Percentiles rank a stretch among this genome's conserved stretches.
Evolutionary conservation across 495 filamentous ascomycete genomes (phyloP).

Genomic region (Xylaria bambusicola): DNA sequence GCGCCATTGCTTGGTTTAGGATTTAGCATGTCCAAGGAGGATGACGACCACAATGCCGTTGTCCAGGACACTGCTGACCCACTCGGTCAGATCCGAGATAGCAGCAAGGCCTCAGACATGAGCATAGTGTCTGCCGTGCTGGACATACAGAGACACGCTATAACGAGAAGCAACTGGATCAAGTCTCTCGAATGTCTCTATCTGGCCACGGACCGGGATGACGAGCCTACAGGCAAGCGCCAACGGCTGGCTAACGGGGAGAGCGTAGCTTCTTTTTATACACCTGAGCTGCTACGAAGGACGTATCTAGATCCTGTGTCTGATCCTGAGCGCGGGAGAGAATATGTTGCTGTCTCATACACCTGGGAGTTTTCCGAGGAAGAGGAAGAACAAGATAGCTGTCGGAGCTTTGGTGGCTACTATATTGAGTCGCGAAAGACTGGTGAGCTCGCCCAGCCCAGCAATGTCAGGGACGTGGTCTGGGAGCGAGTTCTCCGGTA

Average conservation of each 20-base stretch:
- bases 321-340: conserved; percentile 16
- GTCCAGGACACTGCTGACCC: conserved; percentile 32
- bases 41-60: conserved; percentile 23
- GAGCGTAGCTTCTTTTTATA: conserved; percentile 19
- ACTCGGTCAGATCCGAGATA: conserved; percentile 32
- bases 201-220: conserved; percentile 18
- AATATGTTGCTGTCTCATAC: conserved; percentile 36
- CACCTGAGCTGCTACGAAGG: conserved; percentile 24
- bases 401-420: conserved; percentile 17
- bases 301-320: conserved; percentile 24
- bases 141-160: conserved; percentile 26
- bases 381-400: conserved; percentile 19
- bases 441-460: conserved; percentile 26
- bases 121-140: conserved; percentile 31
- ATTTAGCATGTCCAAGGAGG: conserved; percentile 30
- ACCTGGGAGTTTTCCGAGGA: conserved; percentile 32
- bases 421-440: conserved; percentile 26
- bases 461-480: conserved; percentile 27
- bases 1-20: conserved; percentile 16
- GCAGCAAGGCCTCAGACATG: conserved; percentile 3
- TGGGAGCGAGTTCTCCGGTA: conserved; percentile 29
- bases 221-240: conserved; percentile 31
- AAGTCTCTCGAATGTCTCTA: conserved; percentile 34
- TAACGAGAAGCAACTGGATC: conserved; percentile 30
- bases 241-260: conserved; percentile 25